Evolutionary conservation across 306 rosid species (phyloP).

Genomic region (Macrotyloma uniflorum): DNA sequence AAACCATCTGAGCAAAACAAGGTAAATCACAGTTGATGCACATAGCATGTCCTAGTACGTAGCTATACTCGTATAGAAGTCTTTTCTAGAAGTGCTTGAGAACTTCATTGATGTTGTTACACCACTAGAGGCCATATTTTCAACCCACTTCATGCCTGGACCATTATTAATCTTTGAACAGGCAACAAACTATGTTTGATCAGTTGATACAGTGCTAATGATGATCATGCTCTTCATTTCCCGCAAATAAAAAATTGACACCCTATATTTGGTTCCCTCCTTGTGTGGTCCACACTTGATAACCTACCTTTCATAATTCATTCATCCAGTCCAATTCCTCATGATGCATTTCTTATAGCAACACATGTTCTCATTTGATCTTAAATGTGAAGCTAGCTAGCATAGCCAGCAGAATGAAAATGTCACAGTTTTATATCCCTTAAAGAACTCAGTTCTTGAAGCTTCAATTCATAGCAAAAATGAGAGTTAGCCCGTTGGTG

Average conservation of each 20-base stretch:
- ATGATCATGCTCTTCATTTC: slow-evolving; percentile 33
- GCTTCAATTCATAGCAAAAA: slow-evolving; percentile 42
- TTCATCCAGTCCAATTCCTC: slow-evolving; percentile 20
- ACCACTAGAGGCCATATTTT: slow-evolving; percentile 37
- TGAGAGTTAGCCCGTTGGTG: slow-evolving; percentile 44
- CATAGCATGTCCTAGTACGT: neutral
- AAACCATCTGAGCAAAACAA: slow-evolving; percentile 30
- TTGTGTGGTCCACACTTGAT: slow-evolving; percentile 30
- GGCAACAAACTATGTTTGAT: slow-evolving; percentile 24
- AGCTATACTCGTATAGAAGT: neutral
- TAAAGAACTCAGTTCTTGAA: slow-evolving; percentile 43
- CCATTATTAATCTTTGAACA: slow-evolving; percentile 40
- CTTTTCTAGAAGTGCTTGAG: slow-evolving; percentile 29
- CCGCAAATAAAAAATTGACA: slow-evolving; percentile 48
- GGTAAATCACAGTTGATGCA: neutral
- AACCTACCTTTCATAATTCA: slow-evolving; percentile 21
- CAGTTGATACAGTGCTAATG: slow-evolving; percentile 23
- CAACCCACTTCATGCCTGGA: slow-evolving; percentile 35
- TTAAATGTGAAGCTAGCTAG: neutral
- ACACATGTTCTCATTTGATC: slow-evolving; percentile 9
- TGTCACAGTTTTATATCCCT: slow-evolving; percentile 38
- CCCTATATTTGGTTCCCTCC: slow-evolving; percentile 21
- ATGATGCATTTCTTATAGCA: slow-evolving; percentile 29
- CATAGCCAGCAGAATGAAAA: slow-evolving; percentile 35
- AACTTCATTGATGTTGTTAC: slow-evolving; percentile 41